These are phyloP conservation scores for Pterulicium gracile DNA, from an alignment of 1,284 basidiomycete species.

Conservation along the genomic window DNA sequence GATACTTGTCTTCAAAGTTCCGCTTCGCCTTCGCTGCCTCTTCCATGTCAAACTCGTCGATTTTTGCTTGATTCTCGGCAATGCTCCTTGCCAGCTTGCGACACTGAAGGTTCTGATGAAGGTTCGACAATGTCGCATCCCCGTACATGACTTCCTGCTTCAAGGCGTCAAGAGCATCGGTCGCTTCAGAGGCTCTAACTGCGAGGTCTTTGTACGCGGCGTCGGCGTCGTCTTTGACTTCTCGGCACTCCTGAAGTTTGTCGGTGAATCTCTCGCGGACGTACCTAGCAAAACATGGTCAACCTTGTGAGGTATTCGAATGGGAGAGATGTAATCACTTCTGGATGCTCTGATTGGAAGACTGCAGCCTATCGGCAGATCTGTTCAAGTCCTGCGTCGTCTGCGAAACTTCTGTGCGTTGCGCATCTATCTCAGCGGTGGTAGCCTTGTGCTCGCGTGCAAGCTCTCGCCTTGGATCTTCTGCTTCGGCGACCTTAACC, in stretches of 20 bases:
- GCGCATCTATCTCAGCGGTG: constrained; percentile 42
- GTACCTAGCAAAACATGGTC: constrained; percentile 42
- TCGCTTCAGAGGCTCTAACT: constrained; percentile 19
- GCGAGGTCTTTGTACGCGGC: constrained; percentile 44
- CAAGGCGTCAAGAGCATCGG: constrained; percentile 48
- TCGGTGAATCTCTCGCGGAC: constrained; percentile 58
- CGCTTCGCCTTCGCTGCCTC: constrained; percentile 70
- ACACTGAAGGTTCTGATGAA: constrained; percentile 81
- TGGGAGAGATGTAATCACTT: constrained; percentile 27
- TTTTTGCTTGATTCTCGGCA: constrained; percentile 56
- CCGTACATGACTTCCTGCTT: constrained; percentile 70
- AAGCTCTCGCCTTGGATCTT: constrained; percentile 58
- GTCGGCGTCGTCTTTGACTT: constrained; percentile 52
- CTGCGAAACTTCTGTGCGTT: constrained; percentile 41
- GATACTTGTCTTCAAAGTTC: constrained; percentile 79
- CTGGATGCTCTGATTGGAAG: constrained; percentile 52
- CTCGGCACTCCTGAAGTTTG: constrained; percentile 51
- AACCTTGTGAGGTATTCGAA: constrained; percentile 5
- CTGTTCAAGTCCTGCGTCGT: constrained; percentile 56
- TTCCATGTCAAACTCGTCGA: constrained; percentile 72
- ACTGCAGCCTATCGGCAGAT: constrained; percentile 52
- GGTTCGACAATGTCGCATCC: constrained; percentile 58
- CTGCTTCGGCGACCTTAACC: constrained; percentile 46
- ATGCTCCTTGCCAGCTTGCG: constrained; percentile 65
- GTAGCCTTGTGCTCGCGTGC: constrained; percentile 47